Base-by-base conservation (phyloP, 371 early-diverging fungal species). In the Fennellomyces sp. region DNA sequence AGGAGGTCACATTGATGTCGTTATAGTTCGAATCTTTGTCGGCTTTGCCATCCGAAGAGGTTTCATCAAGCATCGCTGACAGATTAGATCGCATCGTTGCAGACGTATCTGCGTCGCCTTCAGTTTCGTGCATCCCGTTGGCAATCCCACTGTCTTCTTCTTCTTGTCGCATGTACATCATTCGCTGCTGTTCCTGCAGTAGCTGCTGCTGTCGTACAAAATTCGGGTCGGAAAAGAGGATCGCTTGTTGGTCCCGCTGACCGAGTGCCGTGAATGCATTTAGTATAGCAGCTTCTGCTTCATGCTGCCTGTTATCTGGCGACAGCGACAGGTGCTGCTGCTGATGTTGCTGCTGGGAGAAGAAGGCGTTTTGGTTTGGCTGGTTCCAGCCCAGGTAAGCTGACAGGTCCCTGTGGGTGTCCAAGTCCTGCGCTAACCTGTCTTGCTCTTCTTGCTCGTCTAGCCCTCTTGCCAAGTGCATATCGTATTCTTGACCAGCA, bases 131-230 rank as follows among this genome's bases (percentile, higher is more conserved):
- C n/a, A n/a, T n/a, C n/a, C n/a, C n/a, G n/a, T n/a, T n/a, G n/a
- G n/a, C n/a, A n/a, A 19, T 52, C 19, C 36, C 35, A 45, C 23
- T 45, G 12, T 31, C 52, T 50, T 62, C 42, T 31, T 47, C 23
- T 33, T 63, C 47, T 29, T 47, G 23, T 11, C 11, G 41, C 33
- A 52, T 52, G 13, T 52, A 35, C 52, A 52, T 52, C 25, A 36
- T 56, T 29, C 60, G 52, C 13, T 52, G 58, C 26, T 61, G 64
- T 49, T 68, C 69, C 33, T 68, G 69, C 36, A 68, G 30, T 19
- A 64, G 57, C 10, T 68, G 69, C 27, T 68, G 69, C 25, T 68
- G 69, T 36, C 61, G 64, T 26, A 64, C 8, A 58, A 68, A 68
- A 21, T 64, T 61, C 13, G 69, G 69, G 49, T 68, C 69, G 19